phyloP scores from a whole-genome alignment of 2,329 filamentous ascomycete genomes.

The Exophiala sideris region DNA sequence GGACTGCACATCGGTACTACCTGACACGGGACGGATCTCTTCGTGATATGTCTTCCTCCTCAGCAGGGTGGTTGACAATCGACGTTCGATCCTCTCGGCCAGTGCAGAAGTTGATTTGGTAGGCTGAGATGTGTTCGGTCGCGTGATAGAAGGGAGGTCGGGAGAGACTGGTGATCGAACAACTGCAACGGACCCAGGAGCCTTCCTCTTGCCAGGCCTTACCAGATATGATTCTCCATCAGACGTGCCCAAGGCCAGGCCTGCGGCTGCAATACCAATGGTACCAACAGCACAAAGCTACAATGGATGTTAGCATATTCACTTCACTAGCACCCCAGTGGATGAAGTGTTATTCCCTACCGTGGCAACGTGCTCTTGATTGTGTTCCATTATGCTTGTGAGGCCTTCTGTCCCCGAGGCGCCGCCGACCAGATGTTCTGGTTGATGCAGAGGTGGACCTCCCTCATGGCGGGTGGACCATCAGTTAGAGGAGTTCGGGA shows the following conservation, averaged over 20 bases:
- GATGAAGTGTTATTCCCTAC: constrained; percentile 4
- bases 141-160: constrained; percentile 30
- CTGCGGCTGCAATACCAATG: constrained; percentile 58
- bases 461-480: constrained; percentile 41
- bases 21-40: constrained; percentile 11
- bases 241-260: constrained; percentile 55
- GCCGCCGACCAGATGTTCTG: constrained; percentile 20
- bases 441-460: constrained; percentile 12
- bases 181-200: constrained; percentile 32
- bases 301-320: constrained; percentile 15
- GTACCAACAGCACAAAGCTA: constrained; percentile 64
- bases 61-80: constrained; percentile 19
- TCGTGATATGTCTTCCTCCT: constrained; percentile 14
- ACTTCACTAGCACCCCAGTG: background rate
- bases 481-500: constrained; percentile 37
- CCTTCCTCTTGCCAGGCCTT: constrained; percentile 37
- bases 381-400: constrained; percentile 21
- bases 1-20: constrained; percentile 18
- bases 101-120: constrained; percentile 7
- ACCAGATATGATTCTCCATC: constrained; percentile 31
- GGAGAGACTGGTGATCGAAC: constrained; percentile 22
- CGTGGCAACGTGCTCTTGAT: constrained; percentile 26
- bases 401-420: constrained; percentile 19
- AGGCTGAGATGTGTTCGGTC: constrained; percentile 29
- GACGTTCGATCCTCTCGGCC: constrained; percentile 17